Base-by-base conservation (phyloP, 1,139 yeast genomes). In the Blastobotrys arbuscula region DNA sequence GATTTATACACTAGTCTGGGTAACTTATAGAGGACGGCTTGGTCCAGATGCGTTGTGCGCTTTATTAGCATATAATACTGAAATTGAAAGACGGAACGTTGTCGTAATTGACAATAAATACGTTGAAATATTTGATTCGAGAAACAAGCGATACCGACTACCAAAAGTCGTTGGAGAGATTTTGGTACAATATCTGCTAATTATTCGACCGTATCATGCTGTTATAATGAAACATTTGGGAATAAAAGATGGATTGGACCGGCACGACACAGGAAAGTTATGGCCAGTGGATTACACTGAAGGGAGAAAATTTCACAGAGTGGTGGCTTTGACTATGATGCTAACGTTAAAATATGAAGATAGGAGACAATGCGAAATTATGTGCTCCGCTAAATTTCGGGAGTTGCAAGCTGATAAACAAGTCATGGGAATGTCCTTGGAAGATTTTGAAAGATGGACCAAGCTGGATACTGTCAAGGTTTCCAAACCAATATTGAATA, bases 141-240 rank as follows among this genome's bases (percentile, higher is more conserved):
- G 26, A 5, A 13, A 19, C 16, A 16, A 23, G 10, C 8, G 12
- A 20, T 3, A 3, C 12, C 20, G n/a, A 31, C 33, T 42, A 21
- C 45, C 45, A 18, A 20, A 31, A 21, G 33, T 33, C 10, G 34
- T 42, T n/a, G 18, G 39, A 19, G 45, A 42, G 33, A 19, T 42
- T 7, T 26, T 42, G 33, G 23, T 35, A 3, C 39, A 24, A n/a
- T 34, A 33, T 16, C 9, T 42, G 33, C 10, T 34, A 15, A 3
- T 42, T 4, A 24, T 35, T 6, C 39, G 39, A 20, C 45, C 45
- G 15, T 23, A 34, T 31, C 45, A 42, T 20, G 8, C 9, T 6
- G 2, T 12, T 2, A 7, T 42, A 2, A 20, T 31, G 26, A 23
- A 34, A 10, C 15, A 9, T 8, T 15, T 42, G n/a, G 21, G 45